Evolutionary conservation across 495 filamentous ascomycete genomes (phyloP).

Genomic region (Filosporella fistucella): DNA sequence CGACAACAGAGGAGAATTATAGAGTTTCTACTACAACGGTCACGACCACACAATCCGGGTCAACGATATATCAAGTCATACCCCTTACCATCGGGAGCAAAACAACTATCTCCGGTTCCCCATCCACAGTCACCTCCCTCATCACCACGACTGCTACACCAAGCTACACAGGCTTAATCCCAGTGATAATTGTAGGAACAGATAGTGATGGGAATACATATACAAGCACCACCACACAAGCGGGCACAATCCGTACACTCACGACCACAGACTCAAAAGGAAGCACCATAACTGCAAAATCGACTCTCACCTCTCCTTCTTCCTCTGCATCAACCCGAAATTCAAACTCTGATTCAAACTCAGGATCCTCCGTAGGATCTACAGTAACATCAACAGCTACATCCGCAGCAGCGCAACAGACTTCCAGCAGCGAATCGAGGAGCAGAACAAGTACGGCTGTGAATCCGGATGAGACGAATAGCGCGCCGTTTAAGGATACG

Average conservation of each 20-base stretch:
- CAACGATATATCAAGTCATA: slow-evolving; percentile 4
- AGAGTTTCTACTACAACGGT: slow-evolving; percentile 4
- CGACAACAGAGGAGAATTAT: not conserved
- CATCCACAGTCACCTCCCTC: slow-evolving; percentile 5
- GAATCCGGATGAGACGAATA: slow-evolving; percentile 2
- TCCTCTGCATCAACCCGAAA: not conserved
- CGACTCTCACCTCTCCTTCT: not conserved
- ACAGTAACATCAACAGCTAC: not conserved
- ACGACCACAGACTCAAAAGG: slow-evolving; percentile 15
- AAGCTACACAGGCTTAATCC: not conserved
- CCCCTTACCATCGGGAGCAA: slow-evolving; percentile 10
- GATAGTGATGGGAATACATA: not conserved
- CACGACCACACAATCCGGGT: slow-evolving; percentile 1
- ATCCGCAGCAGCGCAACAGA: not conserved
- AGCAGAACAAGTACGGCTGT: not conserved
- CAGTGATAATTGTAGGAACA: not conserved
- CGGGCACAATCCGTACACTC: slow-evolving; percentile 5
- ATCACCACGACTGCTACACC: not conserved
- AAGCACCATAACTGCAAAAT: slow-evolving; percentile 1
- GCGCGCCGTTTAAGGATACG: slow-evolving; percentile 14
- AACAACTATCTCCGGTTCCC: slow-evolving; percentile 9
- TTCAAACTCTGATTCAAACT: not conserved
- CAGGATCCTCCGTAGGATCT: not conserved
- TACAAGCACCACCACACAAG: not conserved
- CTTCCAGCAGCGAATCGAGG: not conserved